Evolutionary conservation across 2,329 filamentous ascomycete species (phyloP).

Genomic region (Venturia oleaginea): DNA sequence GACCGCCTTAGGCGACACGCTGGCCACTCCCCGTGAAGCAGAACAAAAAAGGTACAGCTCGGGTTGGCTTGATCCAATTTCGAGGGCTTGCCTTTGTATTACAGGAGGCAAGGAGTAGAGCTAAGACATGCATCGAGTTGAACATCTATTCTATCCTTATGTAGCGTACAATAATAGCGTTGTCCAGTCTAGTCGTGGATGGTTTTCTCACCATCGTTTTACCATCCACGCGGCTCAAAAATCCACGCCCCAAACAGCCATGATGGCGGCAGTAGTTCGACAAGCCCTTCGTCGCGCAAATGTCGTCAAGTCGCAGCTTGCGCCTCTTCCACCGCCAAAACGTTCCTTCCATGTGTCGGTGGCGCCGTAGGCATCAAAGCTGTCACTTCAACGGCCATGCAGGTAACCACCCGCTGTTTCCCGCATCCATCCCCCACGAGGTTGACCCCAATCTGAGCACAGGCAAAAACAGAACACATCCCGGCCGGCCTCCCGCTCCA

Average conservation of each 20-base stretch:
- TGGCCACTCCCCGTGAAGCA: neutral
- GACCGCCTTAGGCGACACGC: neutral
- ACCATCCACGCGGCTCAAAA: neutral
- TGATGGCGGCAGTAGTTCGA: neutral
- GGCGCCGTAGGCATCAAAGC: neutral
- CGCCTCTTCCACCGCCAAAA: neutral
- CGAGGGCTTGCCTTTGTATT: neutral
- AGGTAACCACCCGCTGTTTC: neutral
- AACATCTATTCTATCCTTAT: neutral
- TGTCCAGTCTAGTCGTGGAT: neutral
- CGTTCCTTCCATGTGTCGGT: neutral
- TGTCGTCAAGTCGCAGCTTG: neutral
- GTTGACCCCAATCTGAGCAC: neutral
- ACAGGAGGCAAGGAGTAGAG: neutral
- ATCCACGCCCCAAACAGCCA: neutral
- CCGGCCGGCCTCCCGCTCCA: neutral
- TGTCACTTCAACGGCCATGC: slow-evolving; percentile 2
- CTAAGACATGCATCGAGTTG: neutral
- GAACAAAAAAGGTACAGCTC: neutral
- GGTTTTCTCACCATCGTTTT: neutral
- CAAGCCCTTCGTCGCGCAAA: neutral
- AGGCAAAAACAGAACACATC: neutral
- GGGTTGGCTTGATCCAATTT: neutral
- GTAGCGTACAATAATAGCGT: neutral
- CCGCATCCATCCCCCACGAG: neutral